These are phyloP conservation scores for Flaveria robusta DNA, from an alignment of 129 eudicot genomes.

Conservation along the genomic window DNA sequence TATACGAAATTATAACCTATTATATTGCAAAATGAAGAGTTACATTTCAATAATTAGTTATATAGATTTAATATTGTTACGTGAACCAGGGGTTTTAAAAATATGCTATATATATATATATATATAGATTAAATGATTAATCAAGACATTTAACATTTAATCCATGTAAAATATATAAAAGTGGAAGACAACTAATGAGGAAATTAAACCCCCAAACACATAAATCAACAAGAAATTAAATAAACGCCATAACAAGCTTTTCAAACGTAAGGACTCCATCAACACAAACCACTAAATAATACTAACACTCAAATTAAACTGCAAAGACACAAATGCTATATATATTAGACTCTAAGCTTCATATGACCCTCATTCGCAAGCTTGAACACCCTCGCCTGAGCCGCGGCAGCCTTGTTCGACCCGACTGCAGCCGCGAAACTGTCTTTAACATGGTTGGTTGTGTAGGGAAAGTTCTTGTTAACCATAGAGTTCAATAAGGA, in stretches of 20 bases:
- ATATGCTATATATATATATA: too few relatives aligned
- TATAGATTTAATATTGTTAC: not conserved
- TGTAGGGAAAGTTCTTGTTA: slow-evolving; percentile 52
- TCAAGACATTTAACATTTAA: slow-evolving; percentile 18
- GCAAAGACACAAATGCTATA: slow-evolving; percentile 20
- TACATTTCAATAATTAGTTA: slow-evolving; percentile 7
- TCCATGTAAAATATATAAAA: slow-evolving; percentile 29
- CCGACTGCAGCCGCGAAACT: slow-evolving; percentile 55
- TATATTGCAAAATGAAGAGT: slow-evolving; percentile 15
- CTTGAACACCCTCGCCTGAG: slow-evolving; percentile 83
- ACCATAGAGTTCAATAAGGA: slow-evolving; percentile 75
- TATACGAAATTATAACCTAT: too few relatives aligned
- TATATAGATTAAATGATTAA: not conserved
- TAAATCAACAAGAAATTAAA: slow-evolving; percentile 18
- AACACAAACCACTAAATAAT: slow-evolving; percentile 30
- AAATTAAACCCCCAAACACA: slow-evolving; percentile 33
- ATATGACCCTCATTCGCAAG: slow-evolving; percentile 73
- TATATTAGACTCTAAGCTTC: slow-evolving; percentile 52
- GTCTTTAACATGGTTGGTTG: slow-evolving; percentile 68
- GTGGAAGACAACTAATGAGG: slow-evolving; percentile 14
- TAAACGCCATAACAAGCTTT: slow-evolving; percentile 15
- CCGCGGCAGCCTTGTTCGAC: slow-evolving; percentile 74
- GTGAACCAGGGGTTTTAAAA: too few relatives aligned
- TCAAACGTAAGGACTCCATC: slow-evolving; percentile 24
- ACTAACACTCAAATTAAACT: slow-evolving; percentile 28